Evolutionary conservation across 345 rosid genomes (phyloP).

Genomic region (Noccaea caerulescens): DNA sequence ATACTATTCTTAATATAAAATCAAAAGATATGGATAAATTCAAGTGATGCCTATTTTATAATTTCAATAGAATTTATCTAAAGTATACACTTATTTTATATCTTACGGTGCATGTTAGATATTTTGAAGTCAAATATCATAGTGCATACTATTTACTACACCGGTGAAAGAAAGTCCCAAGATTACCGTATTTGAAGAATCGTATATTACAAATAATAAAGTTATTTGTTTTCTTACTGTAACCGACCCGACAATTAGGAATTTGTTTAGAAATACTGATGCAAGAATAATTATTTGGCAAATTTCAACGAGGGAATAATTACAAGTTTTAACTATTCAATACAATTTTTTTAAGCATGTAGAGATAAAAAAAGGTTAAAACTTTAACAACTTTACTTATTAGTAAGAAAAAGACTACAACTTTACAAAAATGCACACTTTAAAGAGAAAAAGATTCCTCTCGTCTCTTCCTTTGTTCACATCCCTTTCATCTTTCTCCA

Average conservation of each 20-base stretch:
- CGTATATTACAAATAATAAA: no score
- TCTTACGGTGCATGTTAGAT: no score
- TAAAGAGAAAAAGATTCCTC: constrained; percentile 40
- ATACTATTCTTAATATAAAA: constrained; percentile 4
- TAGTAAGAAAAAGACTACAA: constrained; percentile 23
- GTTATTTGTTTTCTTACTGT: not conserved
- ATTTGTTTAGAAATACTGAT: not conserved
- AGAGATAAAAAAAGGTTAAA: constrained; percentile 4
- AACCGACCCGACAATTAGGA: constrained; percentile 11
- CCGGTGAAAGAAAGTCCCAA: not conserved
- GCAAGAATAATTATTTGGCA: constrained; percentile 14
- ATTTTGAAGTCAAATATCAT: not conserved
- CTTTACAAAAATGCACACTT: constrained; percentile 31
- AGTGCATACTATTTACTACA: not conserved
- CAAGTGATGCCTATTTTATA: constrained; percentile 13
- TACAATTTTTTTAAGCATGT: not conserved
- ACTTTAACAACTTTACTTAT: constrained; percentile 19
- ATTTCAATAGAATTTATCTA: constrained; percentile 1
- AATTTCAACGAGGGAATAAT: constrained; percentile 29
- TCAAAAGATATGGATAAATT: constrained; percentile 19
- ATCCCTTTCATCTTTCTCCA: constrained; percentile 27
- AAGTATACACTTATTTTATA: not conserved
- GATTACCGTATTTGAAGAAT: not conserved
- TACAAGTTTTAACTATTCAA: not conserved
- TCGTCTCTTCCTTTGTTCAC: constrained; percentile 45